Evolutionary conservation across 306 rosid genomes (phyloP).

Genomic region (Spatholobus suberectus): DNA sequence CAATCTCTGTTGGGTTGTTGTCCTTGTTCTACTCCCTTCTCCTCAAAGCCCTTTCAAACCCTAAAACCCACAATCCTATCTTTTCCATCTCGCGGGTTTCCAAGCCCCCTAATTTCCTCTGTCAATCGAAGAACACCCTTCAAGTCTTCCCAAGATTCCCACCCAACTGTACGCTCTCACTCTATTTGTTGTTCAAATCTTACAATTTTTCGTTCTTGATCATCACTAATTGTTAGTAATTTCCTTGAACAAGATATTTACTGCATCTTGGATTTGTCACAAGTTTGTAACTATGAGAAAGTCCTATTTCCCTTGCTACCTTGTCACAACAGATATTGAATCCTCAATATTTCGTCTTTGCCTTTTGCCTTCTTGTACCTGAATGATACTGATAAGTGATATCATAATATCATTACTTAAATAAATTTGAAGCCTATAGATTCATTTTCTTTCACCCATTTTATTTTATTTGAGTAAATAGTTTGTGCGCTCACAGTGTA

Average conservation of each 20-base stretch:
- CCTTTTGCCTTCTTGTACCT: slow-evolving; percentile 3
- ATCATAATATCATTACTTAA: slow-evolving; percentile 1
- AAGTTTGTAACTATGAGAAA: not conserved
- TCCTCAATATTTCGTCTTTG: not conserved
- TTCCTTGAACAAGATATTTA: not conserved
- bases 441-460: not conserved
- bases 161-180: slow-evolving; percentile 47
- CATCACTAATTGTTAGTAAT: not conserved
- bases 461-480: not conserved
- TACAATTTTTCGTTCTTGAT: not conserved
- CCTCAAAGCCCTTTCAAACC: slow-evolving; percentile 50
- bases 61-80: slow-evolving; percentile 34
- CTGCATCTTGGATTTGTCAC: slow-evolving; percentile 1
- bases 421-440: not conserved
- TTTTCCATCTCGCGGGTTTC: slow-evolving; percentile 36
- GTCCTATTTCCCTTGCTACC: not conserved
- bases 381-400: slow-evolving; percentile 14
- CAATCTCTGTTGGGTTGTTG: slow-evolving; percentile 46
- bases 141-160: slow-evolving; percentile 42
- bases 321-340: not conserved
- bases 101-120: slow-evolving; percentile 38
- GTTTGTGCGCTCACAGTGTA: too few species aligned
- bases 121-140: slow-evolving; percentile 38
- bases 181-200: not conserved
- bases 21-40: slow-evolving; percentile 45